Evolutionary conservation across 1,284 basidiomycete species (phyloP), one percentile per base, ranked within the genome.

Genomic region (Apiotrichum porosum): DNA sequence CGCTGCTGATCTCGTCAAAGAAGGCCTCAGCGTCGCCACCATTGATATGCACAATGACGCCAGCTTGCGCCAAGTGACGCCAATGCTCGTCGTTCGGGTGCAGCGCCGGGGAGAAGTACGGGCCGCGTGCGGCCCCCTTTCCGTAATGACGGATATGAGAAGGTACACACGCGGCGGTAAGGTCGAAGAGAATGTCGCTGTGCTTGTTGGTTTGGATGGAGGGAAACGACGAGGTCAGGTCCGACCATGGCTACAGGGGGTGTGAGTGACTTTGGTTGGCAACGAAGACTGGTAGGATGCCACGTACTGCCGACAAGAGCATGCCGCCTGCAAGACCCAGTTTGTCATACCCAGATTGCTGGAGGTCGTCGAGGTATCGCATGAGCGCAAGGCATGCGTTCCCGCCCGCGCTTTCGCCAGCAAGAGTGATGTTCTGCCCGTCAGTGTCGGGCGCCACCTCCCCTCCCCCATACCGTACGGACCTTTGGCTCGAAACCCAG

Each of bases 401-500:
- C 5, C 37, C 48, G n/a, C 52, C 52, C 0, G 45, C 52, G 9
- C 42, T 45, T 15, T 36, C 45, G n/a, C 52, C 52, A 10, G 33
- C 14, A 17, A 54, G 42, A 14, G 51, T 37, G 23, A 54, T 39
- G 42, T 54, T 54, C 52, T 51, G 42, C 15, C 15, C 15, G 22
- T 42, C 22, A 42, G 39, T 22, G 18, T 2, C 6, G 18, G 1
- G 8, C 1, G 21, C 9, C 5, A 13, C 24, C 3, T 17, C 21
- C 30, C 10, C 13, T 6, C 14, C 28, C 23, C n/a, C 1, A 4
- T 1, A 2, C 1, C 6, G 9, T 9, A 33, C 48, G 10, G 21
- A 54, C 52, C 30, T 44, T 41, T 4, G 52, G 45, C 24, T 54
- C 39, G n/a, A 54, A 54, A 3, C 45, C 49, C 2, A 54, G 45